These are phyloP conservation scores for Talaromyces albobiverticillius DNA, from an alignment of 2,329 filamentous ascomycete species.

Conservation along the genomic window DNA sequence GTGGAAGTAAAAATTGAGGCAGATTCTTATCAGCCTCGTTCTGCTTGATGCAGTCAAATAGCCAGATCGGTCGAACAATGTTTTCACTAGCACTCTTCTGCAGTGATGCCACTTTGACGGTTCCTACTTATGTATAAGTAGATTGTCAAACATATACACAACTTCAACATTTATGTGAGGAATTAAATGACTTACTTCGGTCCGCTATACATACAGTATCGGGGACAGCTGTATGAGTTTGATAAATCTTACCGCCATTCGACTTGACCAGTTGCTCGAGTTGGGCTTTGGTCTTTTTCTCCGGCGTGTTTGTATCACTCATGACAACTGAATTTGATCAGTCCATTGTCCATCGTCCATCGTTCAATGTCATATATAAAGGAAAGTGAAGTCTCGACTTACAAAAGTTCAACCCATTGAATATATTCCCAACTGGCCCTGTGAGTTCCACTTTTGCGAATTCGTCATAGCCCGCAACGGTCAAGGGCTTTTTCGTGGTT, in stretches of 20 bases:
- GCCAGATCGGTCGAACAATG: constrained; percentile 77
- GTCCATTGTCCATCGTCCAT: not conserved
- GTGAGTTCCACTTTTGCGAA: constrained; percentile 51
- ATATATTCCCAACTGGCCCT: constrained; percentile 62
- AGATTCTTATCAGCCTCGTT: constrained; percentile 54
- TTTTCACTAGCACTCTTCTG: constrained; percentile 69
- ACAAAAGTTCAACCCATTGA: constrained; percentile 75
- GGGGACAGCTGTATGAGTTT: constrained; percentile 63
- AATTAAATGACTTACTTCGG: constrained; percentile 51
- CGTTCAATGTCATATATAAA: not conserved
- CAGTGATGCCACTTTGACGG: constrained; percentile 78
- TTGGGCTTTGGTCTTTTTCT: constrained; percentile 72
- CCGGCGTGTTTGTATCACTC: constrained; percentile 67
- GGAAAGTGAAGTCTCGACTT: constrained; percentile 16
- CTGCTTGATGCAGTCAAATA: constrained; percentile 73
- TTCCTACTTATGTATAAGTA: constrained; percentile 28
- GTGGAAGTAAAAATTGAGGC: constrained; percentile 60
- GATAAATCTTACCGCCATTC: constrained; percentile 76
- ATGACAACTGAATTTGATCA: constrained; percentile 55
- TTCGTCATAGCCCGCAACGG: constrained; percentile 69
- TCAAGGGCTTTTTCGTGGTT: constrained; percentile 62
- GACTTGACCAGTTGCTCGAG: constrained; percentile 78
- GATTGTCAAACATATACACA: constrained; percentile 6
- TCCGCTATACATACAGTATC: constrained; percentile 74
- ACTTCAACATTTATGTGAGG: not conserved